Evolutionary conservation across 768 basidiomycete genomes (phyloP), one percentile per base, ranked within the genome.

Genomic region (Rubroboletus satanas): DNA sequence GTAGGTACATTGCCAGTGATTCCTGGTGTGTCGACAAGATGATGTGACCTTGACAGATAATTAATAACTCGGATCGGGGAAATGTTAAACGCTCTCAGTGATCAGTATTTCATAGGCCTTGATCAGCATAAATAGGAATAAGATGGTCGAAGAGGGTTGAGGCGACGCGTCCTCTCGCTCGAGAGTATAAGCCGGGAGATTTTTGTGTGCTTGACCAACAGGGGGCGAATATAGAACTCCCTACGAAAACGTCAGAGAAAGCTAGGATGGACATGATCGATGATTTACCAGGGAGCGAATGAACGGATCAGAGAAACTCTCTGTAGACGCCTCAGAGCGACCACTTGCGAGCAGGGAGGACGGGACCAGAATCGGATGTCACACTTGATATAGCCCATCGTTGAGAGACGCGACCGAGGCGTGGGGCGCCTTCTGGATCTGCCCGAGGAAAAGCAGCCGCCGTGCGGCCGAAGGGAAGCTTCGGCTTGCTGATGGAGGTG

Each of bases 321-420:
- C 71, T 79, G 60, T 84, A 80, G 6, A 78, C 77, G 10, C 77
- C 79, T 67, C 89, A 88, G 51, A 88, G 77, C 39, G 83, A 78
- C 2, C 82, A 83, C 63, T 83, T 83, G 21, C 79, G 78, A 4
- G 83, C 84, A 33, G 76, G 77, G 26, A 75, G 59, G 26, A 72
- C 73, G n/a, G 70, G 62, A n/a, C 79, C 81, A 4, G 74, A 67
- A 48, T 81, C 80, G 42, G 81, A 78, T 7, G 70, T 72, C 7
- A 73, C 70, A 47, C 71, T 63, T 6, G 71, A 75, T 74, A 56
- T 3, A 76, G 64, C 1, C 66, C 45, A 14, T 65, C 68, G 48
- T 57, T 62, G 45, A 63, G 62, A 32, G 61, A 59, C 45, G 65
- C 23, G 54, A 62, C 52, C 10, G 39, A 17, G 10, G 23, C 23